phyloP scores from a whole-genome alignment of 768 basidiomycete species.

The Mycena olivaceomarginata region DNA sequence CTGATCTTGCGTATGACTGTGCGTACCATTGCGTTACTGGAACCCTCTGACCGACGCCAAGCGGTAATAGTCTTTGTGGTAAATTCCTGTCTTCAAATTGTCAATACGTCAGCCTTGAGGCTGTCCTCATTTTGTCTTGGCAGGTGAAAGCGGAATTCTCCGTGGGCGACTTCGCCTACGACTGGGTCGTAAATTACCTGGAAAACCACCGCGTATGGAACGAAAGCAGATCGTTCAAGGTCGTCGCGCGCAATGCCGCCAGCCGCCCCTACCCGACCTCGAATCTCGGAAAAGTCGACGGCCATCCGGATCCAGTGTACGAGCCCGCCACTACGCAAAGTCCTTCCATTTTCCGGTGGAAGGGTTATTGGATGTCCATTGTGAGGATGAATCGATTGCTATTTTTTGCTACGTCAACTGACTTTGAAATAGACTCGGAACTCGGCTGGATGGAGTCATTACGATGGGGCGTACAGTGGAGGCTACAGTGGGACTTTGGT shows the following conservation, averaged over 20 bases:
- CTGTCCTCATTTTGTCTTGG: not conserved
- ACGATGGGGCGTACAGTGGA: constrained; percentile 14
- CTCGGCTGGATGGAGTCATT: constrained; percentile 31
- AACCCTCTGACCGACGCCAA: not conserved
- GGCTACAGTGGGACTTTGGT: constrained; percentile 32
- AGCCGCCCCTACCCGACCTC: constrained; percentile 16
- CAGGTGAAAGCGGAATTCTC: constrained; percentile 31
- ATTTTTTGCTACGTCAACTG: not conserved
- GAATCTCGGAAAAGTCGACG: constrained; percentile 25
- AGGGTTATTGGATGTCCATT: constrained; percentile 34
- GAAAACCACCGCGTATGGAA: constrained; percentile 37
- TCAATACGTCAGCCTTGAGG: not conserved
- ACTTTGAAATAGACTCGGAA: constrained; percentile 20
- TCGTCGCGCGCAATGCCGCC: constrained; percentile 34
- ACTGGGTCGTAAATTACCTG: constrained; percentile 34
- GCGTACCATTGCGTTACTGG: not conserved
- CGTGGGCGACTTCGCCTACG: constrained; percentile 34
- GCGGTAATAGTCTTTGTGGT: not conserved
- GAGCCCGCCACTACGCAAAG: constrained; percentile 21
- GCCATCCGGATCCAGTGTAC: constrained; percentile 31
- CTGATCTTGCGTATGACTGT: constrained; percentile 10
- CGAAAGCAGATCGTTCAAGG: constrained; percentile 39
- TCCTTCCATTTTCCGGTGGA: constrained; percentile 37
- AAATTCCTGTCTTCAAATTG: not conserved
- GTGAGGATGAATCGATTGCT: not conserved